Base-by-base conservation (phyloP, 805 yeast genomes). In the Sugiyamaella americana region DNA sequence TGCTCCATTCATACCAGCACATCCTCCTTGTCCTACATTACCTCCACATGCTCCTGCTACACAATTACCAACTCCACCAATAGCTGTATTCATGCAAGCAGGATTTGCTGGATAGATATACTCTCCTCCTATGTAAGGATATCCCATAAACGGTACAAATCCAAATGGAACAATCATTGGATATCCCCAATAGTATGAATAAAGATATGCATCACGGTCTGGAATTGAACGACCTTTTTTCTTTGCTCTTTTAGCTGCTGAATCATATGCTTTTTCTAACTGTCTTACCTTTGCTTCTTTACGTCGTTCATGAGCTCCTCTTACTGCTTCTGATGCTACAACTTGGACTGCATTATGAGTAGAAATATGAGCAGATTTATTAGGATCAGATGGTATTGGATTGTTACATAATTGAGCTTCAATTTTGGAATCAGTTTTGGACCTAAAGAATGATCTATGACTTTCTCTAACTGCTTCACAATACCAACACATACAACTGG, bases 401-500 rank as follows among this genome's bases (percentile, higher is more conserved):
- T 10, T 13, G 37, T 35, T 17, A 6, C 5, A 13, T 16, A 35
- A 21, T 6, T 35, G 5, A 16, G 5, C 37, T 19, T 29, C 18
- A 16, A 34, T 40, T 4, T 32, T 26, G 21, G 36, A 10, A 10
- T 8, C 21, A 40, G 30, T 3, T 34, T 22, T 11, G 8, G 22
- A 17, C 19, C 24, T 13, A 16, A 44, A 29, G 2, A 47, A 20
- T 2, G 49, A 41, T n/a, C 44, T 11, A 39, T 20, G 41, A n/a
- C 22, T 24, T 17, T 50, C 52, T 16, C 52, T 37, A 24, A 48
- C 26, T 1, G 49, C 44, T 30, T 50, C 45, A 29, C 53, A 51
- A 29, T 48, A 51, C 51, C 50, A 44, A 26, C 53, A 51, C 35
- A 45, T 17, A 21, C 53, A 51, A 20, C 47, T 48, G 2, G 53